A percentile compares a stretch with the other conserved stretches of the same genome.
phyloP scores from a whole-genome alignment of 2,329 filamentous ascomycete genomes.

The Alternaria triticimaculans region DNA sequence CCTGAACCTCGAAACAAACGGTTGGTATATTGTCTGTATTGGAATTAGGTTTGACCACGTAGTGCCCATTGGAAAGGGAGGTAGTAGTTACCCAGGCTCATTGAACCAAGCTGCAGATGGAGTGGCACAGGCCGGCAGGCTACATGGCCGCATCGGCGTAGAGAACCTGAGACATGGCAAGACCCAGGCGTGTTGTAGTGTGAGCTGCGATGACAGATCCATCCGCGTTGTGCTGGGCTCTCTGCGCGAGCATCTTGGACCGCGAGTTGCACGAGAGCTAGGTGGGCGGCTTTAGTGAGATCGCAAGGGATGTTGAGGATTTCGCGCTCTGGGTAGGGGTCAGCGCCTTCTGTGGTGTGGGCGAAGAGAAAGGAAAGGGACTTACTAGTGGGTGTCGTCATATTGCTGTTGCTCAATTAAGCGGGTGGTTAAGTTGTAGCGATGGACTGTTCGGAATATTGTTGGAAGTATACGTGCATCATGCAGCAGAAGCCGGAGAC shows the following conservation, averaged over 20 bases:
- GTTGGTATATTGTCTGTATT: neutral
- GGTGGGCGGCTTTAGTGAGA: too few species aligned
- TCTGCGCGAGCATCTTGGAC: neutral
- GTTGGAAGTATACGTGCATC: neutral
- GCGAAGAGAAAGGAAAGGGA: neutral
- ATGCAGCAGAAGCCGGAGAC: neutral
- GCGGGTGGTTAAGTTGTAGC: neutral
- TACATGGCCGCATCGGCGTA: neutral
- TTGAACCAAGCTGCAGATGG: neutral
- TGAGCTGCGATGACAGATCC: neutral
- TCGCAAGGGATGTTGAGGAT: neutral
- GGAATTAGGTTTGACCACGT: neutral
- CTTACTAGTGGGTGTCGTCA: neutral
- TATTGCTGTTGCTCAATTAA: neutral
- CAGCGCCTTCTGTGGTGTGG: neutral
- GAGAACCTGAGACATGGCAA: too few species aligned
- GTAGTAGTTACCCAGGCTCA: neutral
- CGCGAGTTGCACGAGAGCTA: neutral
- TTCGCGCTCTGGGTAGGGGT: neutral
- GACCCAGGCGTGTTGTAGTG: neutral
- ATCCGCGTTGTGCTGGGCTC: neutral
- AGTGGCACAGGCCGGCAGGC: neutral
- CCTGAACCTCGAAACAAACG: neutral
- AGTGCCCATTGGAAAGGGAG: neutral
- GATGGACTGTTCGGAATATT: neutral